Conservation (phyloP, 2,329 filamentous ascomycete genomes). For the Colletotrichum kahawae region DNA sequence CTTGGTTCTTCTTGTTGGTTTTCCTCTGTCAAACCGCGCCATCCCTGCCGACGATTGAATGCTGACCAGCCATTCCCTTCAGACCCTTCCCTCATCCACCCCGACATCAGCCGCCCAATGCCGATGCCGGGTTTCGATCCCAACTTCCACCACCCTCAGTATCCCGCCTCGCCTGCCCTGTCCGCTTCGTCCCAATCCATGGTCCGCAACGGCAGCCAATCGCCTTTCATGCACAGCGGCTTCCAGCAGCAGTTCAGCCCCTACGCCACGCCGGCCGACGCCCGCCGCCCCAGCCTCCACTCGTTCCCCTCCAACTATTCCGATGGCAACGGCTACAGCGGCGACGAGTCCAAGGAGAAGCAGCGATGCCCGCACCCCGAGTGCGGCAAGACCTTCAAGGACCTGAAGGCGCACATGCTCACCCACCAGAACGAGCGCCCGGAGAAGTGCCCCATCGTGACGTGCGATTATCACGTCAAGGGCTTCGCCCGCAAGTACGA, state of each 20-base stretch:
- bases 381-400: constrained; percentile 87
- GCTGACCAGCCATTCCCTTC: constrained; percentile 40
- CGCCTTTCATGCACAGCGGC: constrained; percentile 68
- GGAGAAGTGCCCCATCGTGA: constrained; percentile 92
- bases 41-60: constrained; percentile 21
- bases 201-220: constrained; percentile 62
- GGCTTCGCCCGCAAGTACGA: constrained; percentile 96
- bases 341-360: constrained; percentile 69
- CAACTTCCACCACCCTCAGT: constrained; percentile 52
- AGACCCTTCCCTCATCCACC: constrained; percentile 64
- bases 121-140: constrained; percentile 56
- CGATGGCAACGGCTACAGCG: constrained; percentile 61
- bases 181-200: constrained; percentile 58
- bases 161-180: constrained; percentile 68
- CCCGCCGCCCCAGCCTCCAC: constrained; percentile 67
- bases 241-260: constrained; percentile 61
- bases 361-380: constrained; percentile 81
- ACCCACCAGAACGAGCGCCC: constrained; percentile 91
- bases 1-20: constrained; percentile 59
- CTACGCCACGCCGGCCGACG: constrained; percentile 51
- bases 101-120: constrained; percentile 55
- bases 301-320: constrained; percentile 72
- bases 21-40: constrained; percentile 38
- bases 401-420: constrained; percentile 92
- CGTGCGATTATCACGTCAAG: constrained; percentile 90